Percentiles rank a stretch among this genome's conserved stretches.
phyloP scores from a whole-genome alignment of 169 alveolate genomes.

The Cryptosporidium bovis region DNA sequence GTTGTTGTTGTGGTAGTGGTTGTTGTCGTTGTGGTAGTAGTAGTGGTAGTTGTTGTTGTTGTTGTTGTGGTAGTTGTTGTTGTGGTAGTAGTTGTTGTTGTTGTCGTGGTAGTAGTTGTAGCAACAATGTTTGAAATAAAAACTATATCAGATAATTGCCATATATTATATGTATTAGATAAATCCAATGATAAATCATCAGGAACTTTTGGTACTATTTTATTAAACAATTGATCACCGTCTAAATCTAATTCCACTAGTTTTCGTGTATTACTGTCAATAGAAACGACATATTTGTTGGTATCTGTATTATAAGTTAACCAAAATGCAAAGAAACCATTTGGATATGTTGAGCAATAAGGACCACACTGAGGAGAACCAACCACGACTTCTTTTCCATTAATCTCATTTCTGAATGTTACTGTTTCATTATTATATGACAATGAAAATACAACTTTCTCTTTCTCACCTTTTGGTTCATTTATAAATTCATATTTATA shows the following conservation, averaged over 20 bases:
- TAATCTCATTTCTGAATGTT: constrained; percentile 13
- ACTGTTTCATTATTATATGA: constrained; percentile 30
- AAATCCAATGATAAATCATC: neutral
- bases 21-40: constrained; percentile 2
- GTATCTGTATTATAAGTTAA: constrained; percentile 2
- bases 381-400: constrained; percentile 9
- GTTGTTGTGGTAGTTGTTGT: constrained; percentile 1
- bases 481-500: constrained; percentile 29
- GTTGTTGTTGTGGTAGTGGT: neutral
- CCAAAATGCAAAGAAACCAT: constrained; percentile 65
- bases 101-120: constrained; percentile 42
- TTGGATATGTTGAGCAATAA: constrained; percentile 63
- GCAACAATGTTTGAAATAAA: constrained; percentile 22
- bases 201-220: constrained; percentile 6
- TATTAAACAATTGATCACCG: constrained; percentile 10
- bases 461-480: neutral
- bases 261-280: constrained; percentile 11
- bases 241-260: constrained; percentile 31
- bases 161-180: constrained; percentile 10
- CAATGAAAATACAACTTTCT: constrained; percentile 16
- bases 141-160: constrained; percentile 44
- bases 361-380: constrained; percentile 74
- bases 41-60: constrained; percentile 15
- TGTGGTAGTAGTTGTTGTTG: constrained; percentile 18
- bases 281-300: constrained; percentile 30